Evolutionary conservation across 2,329 filamentous ascomycete genomes (phyloP).

Genomic region (Sclerotinia subarctica): DNA sequence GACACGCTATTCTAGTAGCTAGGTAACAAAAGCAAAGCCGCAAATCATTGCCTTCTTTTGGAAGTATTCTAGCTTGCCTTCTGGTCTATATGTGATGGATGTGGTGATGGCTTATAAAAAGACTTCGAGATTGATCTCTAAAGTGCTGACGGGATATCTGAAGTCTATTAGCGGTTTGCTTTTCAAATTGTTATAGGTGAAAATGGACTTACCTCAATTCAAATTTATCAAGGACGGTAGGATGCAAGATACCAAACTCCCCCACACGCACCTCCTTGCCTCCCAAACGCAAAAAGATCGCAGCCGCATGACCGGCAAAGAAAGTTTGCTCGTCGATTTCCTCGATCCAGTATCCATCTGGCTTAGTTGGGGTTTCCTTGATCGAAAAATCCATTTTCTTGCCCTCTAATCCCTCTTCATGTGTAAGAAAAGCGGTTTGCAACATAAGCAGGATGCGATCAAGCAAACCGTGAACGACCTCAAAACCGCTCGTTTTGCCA

Average conservation of each 20-base stretch:
- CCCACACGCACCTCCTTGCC: constrained; percentile 78
- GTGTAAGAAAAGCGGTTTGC: constrained; percentile 72
- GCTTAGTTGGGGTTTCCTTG: constrained; percentile 52
- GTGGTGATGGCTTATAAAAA: constrained; percentile 61
- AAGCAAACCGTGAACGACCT: constrained; percentile 89
- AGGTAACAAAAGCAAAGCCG: constrained; percentile 2
- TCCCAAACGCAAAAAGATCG: constrained; percentile 71
- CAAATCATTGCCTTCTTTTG: not conserved
- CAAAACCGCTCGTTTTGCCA: constrained; percentile 91
- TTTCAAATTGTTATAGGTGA: not conserved
- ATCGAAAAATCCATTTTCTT: constrained; percentile 53
- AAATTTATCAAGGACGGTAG: constrained; percentile 88
- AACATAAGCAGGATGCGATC: constrained; percentile 94
- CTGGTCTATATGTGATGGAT: not conserved
- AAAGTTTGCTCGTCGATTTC: constrained; percentile 89
- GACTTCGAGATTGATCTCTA: constrained; percentile 92
- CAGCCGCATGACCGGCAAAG: constrained; percentile 84
- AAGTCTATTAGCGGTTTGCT: constrained; percentile 27
- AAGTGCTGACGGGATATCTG: constrained; percentile 84
- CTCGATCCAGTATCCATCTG: constrained; percentile 88
- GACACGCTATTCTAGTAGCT: constrained; percentile 26
- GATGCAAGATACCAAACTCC: constrained; percentile 91
- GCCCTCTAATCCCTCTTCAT: constrained; percentile 62
- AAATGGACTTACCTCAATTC: constrained; percentile 65
- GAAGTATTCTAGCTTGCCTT: constrained; percentile 1